A percentile compares a stretch with the other conserved stretches of the same genome.
phyloP scores from a whole-genome alignment of 2,329 filamentous ascomycete species.

The Coccinonectria pachysandricola region DNA sequence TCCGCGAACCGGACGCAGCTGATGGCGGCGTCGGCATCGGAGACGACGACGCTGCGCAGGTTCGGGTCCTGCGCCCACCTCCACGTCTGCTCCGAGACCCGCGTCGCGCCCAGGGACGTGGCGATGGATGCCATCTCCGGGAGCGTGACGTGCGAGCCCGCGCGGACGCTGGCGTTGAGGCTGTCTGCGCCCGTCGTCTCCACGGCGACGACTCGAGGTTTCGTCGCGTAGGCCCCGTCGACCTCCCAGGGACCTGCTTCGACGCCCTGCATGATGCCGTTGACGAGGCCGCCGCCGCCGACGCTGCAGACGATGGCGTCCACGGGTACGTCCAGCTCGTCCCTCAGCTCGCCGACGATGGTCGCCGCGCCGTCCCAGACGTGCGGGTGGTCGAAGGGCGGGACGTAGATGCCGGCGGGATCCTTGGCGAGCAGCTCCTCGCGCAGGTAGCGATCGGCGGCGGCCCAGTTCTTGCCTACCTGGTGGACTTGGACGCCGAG shows the following conservation, averaged over 20 bases:
- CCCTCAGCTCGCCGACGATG: conserved; percentile 42
- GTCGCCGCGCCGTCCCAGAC: conserved; percentile 57
- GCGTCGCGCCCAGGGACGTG: conserved; percentile 60
- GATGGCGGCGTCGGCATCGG: conserved; percentile 61
- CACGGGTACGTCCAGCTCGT: conserved; percentile 35
- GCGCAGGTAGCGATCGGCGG: conserved; percentile 58
- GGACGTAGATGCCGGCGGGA: conserved; percentile 49
- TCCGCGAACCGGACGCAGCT: conserved; percentile 70
- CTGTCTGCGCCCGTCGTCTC: conserved; percentile 69
- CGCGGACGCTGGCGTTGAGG: conserved; percentile 50
- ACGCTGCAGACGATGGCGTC: conserved; percentile 69
- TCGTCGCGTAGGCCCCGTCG: conserved; percentile 9
- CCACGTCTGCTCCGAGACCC: conserved; percentile 59
- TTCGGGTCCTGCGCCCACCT: conserved; percentile 45
- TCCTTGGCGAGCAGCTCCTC: conserved; percentile 45
- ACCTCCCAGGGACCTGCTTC: conserved; percentile 30
- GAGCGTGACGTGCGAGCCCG: conserved; percentile 49
- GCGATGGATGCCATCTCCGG: conserved; percentile 66
- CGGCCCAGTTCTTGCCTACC: conserved; percentile 55
- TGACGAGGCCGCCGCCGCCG: conserved; percentile 71
- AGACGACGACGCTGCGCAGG: conserved; percentile 26
- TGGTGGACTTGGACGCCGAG: conserved; percentile 62
- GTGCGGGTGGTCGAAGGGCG: conserved; percentile 58
- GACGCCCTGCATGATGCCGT: conserved; percentile 63
- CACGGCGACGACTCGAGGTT: conserved; percentile 53